Evolutionary conservation across 169 alveolate species (phyloP), one percentile per base, ranked within the genome.

Genomic region (Cryptosporidium bovis): DNA sequence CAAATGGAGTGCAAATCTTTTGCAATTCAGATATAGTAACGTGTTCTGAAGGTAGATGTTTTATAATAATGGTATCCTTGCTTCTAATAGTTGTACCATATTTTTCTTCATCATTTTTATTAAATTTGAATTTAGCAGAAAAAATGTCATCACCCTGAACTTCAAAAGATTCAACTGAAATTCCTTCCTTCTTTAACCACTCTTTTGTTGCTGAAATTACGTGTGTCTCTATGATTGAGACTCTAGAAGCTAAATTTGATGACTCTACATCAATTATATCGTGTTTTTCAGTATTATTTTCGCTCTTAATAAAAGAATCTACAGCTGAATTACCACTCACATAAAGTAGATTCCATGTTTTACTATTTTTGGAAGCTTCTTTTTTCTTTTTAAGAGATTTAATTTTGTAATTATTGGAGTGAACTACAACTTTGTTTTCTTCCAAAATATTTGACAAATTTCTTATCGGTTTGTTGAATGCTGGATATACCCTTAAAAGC

Each of bases 321-420:
- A 97, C 94, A 33, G 98, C 98, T 4, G 99, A 92, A 87, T 97
- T 95, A 20, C 95, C 97, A 90, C 96, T 97, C 40, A 97, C 91
- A 92, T 95, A 97, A n/a, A 97, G 94, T 67, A 96, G 89, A 91
- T 97, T 97, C 99, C 99, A 97, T 29, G 96, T 96, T 51, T 93
- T 93, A 82, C 93, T 95, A 67, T 95, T 96, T 82, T 92, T 95
- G 65, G 95, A 93, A 60, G 92, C 91, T 62, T 85, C 91, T 83
- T 71, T 84, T 82, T 82, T 90, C 85, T 94, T 94, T 51, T 92
- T 91, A 7, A 77, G 29, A 29, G 87, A 71, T 92, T 93, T 95
- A 82, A 93, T 66, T 71, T 93, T 92, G 82, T 94, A 91, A 68
- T 91, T 92, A 84, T 93, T 93, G 60, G 92, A 90, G 46, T 91